Evolutionary conservation across 2,329 filamentous ascomycete genomes (phyloP), one percentile per base, ranked within the genome.

Genomic region (Phyllosticta citriasiana): DNA sequence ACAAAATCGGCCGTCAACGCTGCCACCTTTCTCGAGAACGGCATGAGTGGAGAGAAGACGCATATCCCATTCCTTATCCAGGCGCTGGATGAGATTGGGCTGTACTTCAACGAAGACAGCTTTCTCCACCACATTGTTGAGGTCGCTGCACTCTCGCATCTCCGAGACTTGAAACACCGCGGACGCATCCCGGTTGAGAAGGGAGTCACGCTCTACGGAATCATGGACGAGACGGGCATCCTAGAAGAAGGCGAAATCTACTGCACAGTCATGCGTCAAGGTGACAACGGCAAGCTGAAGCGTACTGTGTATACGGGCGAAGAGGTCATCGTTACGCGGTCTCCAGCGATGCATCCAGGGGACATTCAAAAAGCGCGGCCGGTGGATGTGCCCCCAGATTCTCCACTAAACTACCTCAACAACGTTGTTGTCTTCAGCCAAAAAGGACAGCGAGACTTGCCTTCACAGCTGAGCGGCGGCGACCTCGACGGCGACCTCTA

Each of bases 401-500:
- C 88, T 16, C 83, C 88, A 0, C 77, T 95, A 1, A 74, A 75
- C 1, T 69, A 77, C 0, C 78, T 92, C 1, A 76, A 78, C 1
- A 96, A 95, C 67, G 92, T 89, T 63, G 80, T 96, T 16, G 84
- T 88, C 1, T 96, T 96, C 69, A 91, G 87, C 63, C 83, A 85
- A 61, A 78, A 82, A 52, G 91, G 91, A 0, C 26, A 66, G 0
- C 83, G 91, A 16, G 91, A 95, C 68, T 76, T 96, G 0, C 89
- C 90, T 0, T 93, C 88, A 63, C 82, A 87, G 71, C 78, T 96
- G 0, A 88, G 87, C 59, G 91, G 91, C 1, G 91, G 91, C 0
- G 91, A 96, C 70, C 79, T 96, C 0, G 90, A 94, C 65, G 91
- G 91, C 0, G 91, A 96, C 70, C 75, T 89, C 0, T 96, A 88